phyloP scores from a whole-genome alignment of 202 grass and related monocot species.

The Cymbopogon flexuosus region DNA sequence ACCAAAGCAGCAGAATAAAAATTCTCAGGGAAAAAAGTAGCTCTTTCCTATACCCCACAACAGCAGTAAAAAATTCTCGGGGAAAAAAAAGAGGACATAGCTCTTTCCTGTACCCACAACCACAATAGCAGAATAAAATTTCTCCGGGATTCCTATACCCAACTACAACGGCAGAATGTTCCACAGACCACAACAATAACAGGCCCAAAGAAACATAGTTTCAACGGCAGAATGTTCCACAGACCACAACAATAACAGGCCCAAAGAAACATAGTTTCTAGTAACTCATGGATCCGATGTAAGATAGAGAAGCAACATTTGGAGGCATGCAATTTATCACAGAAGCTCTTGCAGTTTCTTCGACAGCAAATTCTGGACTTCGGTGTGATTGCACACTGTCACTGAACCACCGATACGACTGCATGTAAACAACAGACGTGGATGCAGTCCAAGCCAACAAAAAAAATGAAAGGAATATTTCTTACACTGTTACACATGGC shows the following conservation, averaged over 20 bases:
- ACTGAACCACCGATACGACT: too few relatives aligned
- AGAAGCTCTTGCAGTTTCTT: neutral
- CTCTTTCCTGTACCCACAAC: neutral
- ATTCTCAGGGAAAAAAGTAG: neutral
- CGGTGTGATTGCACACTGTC: too few relatives aligned
- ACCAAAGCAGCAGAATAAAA: neutral
- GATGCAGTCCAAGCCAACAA: too few relatives aligned
- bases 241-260: neutral
- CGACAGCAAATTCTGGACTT: too few relatives aligned
- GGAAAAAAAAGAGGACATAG: neutral
- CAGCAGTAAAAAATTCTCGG: neutral
- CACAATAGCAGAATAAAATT: neutral
- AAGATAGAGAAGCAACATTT: neutral
- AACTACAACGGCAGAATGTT: neutral
- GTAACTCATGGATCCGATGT: neutral
- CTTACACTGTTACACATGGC: too few relatives aligned
- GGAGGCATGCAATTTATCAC: neutral
- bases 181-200: neutral
- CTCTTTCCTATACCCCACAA: neutral
- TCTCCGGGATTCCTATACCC: neutral
- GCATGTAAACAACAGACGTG: too few relatives aligned
- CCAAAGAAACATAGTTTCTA: neutral
- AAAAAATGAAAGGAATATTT: too few relatives aligned
- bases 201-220: neutral
- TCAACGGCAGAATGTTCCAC: neutral